phyloP scores from a whole-genome alignment of 345 rosid genomes.

The Pugionium dolabratum region DNA sequence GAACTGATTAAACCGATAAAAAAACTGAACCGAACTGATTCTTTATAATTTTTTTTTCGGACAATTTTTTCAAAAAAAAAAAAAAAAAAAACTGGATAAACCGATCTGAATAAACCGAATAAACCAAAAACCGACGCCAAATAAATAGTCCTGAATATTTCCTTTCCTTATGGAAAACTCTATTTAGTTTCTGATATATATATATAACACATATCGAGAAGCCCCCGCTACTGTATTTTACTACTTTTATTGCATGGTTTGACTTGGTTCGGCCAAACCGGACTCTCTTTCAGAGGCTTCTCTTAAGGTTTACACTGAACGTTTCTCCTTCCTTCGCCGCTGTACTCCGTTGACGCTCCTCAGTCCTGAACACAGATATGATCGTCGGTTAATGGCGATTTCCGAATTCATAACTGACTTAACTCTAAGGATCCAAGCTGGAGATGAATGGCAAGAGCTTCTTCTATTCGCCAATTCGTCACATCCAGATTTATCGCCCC shows the following conservation, averaged over 20 bases:
- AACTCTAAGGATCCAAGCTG: constrained; percentile 34
- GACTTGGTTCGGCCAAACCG: background rate
- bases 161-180: background rate
- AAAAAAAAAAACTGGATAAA: too few species aligned
- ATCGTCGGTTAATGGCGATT: constrained; percentile 42
- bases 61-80: too few species aligned
- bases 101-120: too few species aligned
- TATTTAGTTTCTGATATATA: too few species aligned
- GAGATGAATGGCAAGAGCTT: constrained; percentile 74
- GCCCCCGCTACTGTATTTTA: background rate
- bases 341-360: constrained; percentile 12
- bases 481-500: constrained; percentile 41
- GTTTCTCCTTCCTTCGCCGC: constrained; percentile 32
- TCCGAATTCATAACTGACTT: constrained; percentile 24
- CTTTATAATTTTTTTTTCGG: too few species aligned
- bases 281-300: background rate
- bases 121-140: too few species aligned
- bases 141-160: background rate
- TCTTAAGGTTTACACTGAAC: constrained; percentile 25
- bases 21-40: too few species aligned
- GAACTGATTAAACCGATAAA: too few species aligned
- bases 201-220: too few species aligned
- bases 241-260: background rate
- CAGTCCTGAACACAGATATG: constrained; percentile 31
- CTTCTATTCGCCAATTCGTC: constrained; percentile 49